A percentile compares a stretch with the other conserved stretches of the same genome.
These are phyloP conservation scores for Epichloe hybrida DNA, from an alignment of 2,329 filamentous ascomycete genomes.

Conservation along the genomic window DNA sequence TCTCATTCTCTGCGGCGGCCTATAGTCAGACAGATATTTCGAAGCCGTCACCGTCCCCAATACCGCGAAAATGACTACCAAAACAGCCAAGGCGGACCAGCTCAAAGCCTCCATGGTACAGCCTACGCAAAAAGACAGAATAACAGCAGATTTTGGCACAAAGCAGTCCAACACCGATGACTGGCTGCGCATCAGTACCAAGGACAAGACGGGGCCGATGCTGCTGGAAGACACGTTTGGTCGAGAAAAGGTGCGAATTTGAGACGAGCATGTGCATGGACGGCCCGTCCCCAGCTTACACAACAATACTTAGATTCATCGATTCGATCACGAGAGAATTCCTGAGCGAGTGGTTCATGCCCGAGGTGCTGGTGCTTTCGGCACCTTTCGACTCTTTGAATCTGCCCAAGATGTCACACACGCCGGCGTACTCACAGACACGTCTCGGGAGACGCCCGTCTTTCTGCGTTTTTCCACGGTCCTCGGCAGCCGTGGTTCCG, in stretches of 20 bases:
- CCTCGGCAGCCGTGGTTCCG: constrained; percentile 58
- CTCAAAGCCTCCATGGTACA: constrained; percentile 45
- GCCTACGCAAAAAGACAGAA: constrained; percentile 40
- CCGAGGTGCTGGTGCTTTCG: constrained; percentile 23
- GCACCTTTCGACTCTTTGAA: no score
- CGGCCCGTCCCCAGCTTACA: no score
- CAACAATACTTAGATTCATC: constrained; percentile 39
- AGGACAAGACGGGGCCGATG: constrained; percentile 50
- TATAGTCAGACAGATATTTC: not conserved
- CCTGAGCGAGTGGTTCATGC: constrained; percentile 58
- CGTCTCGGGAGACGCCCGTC: constrained; percentile 35
- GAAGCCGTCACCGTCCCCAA: not conserved
- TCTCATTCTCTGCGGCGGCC: not conserved
- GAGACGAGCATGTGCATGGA: not conserved
- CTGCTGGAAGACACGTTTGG: constrained; percentile 50
- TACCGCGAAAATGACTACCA: constrained; percentile 19
- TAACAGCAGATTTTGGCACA: constrained; percentile 67
- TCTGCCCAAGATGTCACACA: constrained; percentile 49
- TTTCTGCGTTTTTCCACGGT: constrained; percentile 61
- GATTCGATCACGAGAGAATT: constrained; percentile 49
- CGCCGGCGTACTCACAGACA: constrained; percentile 44
- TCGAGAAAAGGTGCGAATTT: constrained; percentile 50
- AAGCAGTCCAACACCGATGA: constrained; percentile 63
- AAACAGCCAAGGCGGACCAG: constrained; percentile 45
- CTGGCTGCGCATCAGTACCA: constrained; percentile 54